phyloP scores from a whole-genome alignment of 139 green algal genomes.

The Yamagishiella unicocca region DNA sequence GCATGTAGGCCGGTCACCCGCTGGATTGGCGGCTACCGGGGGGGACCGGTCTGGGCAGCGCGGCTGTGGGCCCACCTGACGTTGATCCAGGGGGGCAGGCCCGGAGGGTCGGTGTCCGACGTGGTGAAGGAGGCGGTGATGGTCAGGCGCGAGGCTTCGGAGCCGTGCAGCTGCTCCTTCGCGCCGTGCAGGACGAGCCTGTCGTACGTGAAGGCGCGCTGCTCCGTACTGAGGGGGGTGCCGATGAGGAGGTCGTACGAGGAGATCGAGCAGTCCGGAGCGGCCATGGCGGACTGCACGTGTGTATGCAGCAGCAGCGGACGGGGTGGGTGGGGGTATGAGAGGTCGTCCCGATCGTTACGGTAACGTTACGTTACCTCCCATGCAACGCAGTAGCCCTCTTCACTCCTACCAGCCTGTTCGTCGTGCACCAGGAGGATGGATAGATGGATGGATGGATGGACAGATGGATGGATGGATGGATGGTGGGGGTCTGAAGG shows the following conservation, averaged over 20 bases:
- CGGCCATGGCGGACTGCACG: not conserved
- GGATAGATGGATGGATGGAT: no score
- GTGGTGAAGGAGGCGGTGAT: constrained; percentile 28
- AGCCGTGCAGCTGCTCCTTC: not conserved
- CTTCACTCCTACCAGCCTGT: no score
- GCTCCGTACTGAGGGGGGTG: not conserved
- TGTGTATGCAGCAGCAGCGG: not conserved
- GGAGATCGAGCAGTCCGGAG: constrained; percentile 24
- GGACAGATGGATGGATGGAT: no score
- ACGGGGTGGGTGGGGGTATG: no score
- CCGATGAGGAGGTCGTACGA: not conserved
- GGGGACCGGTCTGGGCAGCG: no score
- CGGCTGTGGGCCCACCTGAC: constrained; percentile 25
- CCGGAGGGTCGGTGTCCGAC: not conserved
- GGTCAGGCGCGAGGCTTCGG: not conserved
- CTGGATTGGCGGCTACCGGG: no score
- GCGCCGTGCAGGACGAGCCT: not conserved
- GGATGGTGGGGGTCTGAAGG: no score
- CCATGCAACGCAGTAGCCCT: no score
- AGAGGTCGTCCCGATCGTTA: no score
- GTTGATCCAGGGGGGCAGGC: constrained; percentile 15
- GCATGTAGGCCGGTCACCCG: no score
- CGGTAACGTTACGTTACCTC: no score
- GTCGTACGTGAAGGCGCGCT: not conserved
- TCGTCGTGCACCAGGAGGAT: no score